A percentile compares a stretch with the other conserved stretches of the same genome.
phyloP scores from a whole-genome alignment of 257 asterid genomes.

The Coffea canephora region DNA sequence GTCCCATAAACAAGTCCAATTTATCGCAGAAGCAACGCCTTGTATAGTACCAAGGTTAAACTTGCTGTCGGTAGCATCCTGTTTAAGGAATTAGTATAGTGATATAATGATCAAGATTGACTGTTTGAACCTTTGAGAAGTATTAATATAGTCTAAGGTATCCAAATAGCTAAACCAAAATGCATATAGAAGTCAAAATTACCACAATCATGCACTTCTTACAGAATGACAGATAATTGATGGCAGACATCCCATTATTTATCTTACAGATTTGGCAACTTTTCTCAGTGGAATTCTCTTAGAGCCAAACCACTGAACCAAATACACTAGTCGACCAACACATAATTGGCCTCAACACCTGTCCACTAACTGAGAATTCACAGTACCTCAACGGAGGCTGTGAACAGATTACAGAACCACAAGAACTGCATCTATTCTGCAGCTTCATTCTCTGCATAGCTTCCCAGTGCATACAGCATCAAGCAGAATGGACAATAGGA shows the following conservation, averaged over 20 bases:
- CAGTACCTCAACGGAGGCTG: neutral
- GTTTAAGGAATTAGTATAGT: too few relatives aligned
- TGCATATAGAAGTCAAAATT: too few relatives aligned
- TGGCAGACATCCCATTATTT: neutral
- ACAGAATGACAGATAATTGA: neutral
- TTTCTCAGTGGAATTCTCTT: neutral
- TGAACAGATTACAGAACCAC: neutral
- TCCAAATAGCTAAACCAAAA: too few relatives aligned
- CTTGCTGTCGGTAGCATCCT: too few relatives aligned
- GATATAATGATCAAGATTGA: too few relatives aligned
- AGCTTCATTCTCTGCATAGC: slow-evolving; percentile 23
- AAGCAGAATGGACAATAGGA: slow-evolving; percentile 45
- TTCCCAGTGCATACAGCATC: slow-evolving; percentile 36
- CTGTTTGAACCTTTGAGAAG: too few relatives aligned
- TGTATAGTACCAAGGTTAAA: too few relatives aligned
- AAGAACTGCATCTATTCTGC: neutral
- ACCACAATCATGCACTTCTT: too few relatives aligned
- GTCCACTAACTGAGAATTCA: neutral
- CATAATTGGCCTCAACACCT: slow-evolving; percentile 3
- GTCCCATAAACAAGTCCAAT: too few relatives aligned
- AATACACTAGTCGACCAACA: slow-evolving; percentile 1
- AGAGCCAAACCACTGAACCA: neutral
- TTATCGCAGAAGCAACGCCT: too few relatives aligned
- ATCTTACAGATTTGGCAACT: neutral
- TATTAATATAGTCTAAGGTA: too few relatives aligned